Conservation (phyloP, 2,329 filamentous ascomycete species). For the Neocatenulostroma microsporum region DNA sequence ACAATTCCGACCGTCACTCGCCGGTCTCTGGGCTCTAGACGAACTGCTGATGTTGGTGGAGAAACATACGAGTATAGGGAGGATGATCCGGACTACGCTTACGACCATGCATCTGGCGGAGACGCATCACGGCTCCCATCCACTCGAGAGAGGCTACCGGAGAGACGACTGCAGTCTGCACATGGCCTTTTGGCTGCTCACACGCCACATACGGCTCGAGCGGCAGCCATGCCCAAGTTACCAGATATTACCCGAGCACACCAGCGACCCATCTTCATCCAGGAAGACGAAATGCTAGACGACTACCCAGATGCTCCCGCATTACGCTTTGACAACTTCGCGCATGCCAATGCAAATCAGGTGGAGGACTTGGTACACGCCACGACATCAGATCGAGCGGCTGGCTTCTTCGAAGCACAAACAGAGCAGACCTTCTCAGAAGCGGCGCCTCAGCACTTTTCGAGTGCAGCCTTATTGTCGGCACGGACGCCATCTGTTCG, state of each 20-base stretch:
- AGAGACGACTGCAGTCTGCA: background rate
- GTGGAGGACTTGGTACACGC: slow-evolving; percentile 10
- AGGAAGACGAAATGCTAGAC: slow-evolving; percentile 12
- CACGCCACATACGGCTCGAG: background rate
- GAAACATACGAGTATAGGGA: too few relatives aligned
- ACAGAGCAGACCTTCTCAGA: background rate
- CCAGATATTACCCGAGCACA: too few relatives aligned
- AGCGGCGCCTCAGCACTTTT: background rate
- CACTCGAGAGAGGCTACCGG: background rate
- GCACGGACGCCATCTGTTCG: background rate
- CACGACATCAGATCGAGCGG: background rate
- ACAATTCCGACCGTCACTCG: background rate
- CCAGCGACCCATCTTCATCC: background rate
- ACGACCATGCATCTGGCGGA: too few relatives aligned
- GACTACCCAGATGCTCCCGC: slow-evolving; percentile 3
- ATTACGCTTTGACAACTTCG: background rate
- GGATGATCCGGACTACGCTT: background rate
- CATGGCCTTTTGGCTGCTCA: background rate
- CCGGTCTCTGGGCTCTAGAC: background rate
- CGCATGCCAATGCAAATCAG: slow-evolving; percentile 9
- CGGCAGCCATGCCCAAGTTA: background rate
- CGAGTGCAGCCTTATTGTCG: background rate
- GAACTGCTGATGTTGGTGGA: background rate
- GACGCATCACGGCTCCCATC: background rate
- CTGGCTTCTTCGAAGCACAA: background rate